Base-by-base conservation (phyloP, 2,329 filamentous ascomycete genomes). In the Monilinia fructicola region DNA sequence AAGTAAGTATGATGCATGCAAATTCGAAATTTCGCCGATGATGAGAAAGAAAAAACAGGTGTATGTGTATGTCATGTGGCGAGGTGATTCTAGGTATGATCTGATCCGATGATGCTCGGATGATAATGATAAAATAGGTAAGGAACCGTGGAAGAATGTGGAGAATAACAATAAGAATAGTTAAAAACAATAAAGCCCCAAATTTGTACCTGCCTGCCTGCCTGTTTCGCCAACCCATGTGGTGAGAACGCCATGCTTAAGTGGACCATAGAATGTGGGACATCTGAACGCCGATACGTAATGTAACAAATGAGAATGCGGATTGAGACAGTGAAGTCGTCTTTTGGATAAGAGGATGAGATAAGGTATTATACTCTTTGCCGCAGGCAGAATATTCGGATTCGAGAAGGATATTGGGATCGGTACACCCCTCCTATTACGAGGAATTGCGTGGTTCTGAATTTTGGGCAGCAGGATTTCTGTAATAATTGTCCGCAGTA, bases 171-270 rank as follows among this genome's bases (percentile, higher is more conserved):
- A 60, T 35, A 48, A 35, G 31, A 59, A 4, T 2, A 59, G 26
- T 10, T 21, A 21, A 54, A 54, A 50, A 50, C 7, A 52, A 50
- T 38, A 60, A 38, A 26, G 28, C n/a, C 56, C 21, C 21, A 18
- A 60, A 16, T 48, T 31, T 35, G 31, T 42, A 60, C 56, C 56
- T 23, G 26, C 54, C 56, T 60, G 46, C 56, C 42, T 31, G 40
- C 56, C 28, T 46, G 28, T 16, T 46, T 46, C 56, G 46, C 44
- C 56, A 38, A 23, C 44, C 44, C 44, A 18, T 50, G 46, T 60
- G 56, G 28, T 60, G 46, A 50, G n/a, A 60, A 60, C 56, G 56
- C 56, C 56, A 50, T 60, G 42, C 56, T 48, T 18, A 31, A 58
- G 26, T n/a, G 11, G 28, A 60, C 44, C 28, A 60, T 50, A 18